Percentiles rank a stretch among this genome's conserved stretches.
Conservation (phyloP, 2,329 filamentous ascomycete species). For the Fusarium annulatum region DNA sequence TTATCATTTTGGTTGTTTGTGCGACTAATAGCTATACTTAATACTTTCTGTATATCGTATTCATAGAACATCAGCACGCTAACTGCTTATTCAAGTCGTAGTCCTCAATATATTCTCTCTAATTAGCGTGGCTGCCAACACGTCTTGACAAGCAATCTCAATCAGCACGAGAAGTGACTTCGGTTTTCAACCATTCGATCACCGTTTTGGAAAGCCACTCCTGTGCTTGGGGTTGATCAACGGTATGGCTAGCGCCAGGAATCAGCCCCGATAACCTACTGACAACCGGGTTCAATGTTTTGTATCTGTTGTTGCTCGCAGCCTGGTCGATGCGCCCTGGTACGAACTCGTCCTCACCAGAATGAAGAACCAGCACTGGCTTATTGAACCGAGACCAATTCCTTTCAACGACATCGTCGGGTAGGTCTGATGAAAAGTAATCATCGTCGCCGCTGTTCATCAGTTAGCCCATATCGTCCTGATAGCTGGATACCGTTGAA, state of each 20-base stretch:
- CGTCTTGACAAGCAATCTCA: neutral
- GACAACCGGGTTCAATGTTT: slow-evolving; percentile 55
- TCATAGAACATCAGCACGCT: neutral
- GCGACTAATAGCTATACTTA: neutral
- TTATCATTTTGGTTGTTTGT: neutral
- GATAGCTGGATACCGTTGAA: slow-evolving; percentile 4
- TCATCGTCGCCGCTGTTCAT: slow-evolving; percentile 77
- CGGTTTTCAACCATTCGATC: slow-evolving; percentile 56
- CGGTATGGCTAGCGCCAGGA: slow-evolving; percentile 63
- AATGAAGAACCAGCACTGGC: slow-evolving; percentile 72
- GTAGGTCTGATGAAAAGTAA: slow-evolving; percentile 86
- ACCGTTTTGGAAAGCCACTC: slow-evolving; percentile 63
- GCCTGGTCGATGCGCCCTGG: slow-evolving; percentile 67
- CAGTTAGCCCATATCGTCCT: slow-evolving; percentile 1
- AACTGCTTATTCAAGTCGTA: neutral
- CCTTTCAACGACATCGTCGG: slow-evolving; percentile 61
- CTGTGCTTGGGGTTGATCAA: slow-evolving; percentile 58
- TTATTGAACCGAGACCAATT: slow-evolving; percentile 75
- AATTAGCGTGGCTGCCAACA: neutral
- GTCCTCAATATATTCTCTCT: neutral
- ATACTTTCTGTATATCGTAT: neutral
- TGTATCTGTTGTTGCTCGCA: slow-evolving; percentile 68
- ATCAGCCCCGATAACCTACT: slow-evolving; percentile 65
- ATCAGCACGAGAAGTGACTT: slow-evolving; percentile 7
- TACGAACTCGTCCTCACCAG: slow-evolving; percentile 74